Evolutionary conservation across 495 filamentous ascomycete species (phyloP).

Genomic region (Aspergillus homomorphus): DNA sequence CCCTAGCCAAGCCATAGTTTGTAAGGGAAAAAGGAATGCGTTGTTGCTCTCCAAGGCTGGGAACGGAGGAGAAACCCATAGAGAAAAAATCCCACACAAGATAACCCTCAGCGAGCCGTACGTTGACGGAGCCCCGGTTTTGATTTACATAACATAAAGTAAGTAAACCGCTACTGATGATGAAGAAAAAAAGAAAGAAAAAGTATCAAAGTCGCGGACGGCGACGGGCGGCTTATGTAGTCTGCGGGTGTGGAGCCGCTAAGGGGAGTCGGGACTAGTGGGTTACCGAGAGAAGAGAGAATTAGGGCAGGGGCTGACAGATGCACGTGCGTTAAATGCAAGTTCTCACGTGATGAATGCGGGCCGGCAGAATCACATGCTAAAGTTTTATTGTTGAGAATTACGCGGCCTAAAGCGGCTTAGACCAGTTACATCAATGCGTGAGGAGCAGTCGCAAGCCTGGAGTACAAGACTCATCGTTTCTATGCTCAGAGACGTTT

Average conservation of each 20-base stretch:
- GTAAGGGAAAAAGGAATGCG: constrained; percentile 46
- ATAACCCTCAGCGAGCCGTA: constrained; percentile 52
- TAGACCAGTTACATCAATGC: not conserved
- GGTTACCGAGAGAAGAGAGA: constrained; percentile 6
- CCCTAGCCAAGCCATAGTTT: constrained; percentile 49
- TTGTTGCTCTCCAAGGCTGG: constrained; percentile 43
- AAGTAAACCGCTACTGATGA: constrained; percentile 56
- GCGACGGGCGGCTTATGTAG: constrained; percentile 26
- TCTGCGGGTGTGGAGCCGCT: constrained; percentile 18
- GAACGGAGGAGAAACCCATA: constrained; percentile 51
- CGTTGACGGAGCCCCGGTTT: constrained; percentile 41
- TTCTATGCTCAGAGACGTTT: too few species aligned
- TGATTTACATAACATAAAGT: constrained; percentile 38
- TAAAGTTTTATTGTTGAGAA: not conserved
- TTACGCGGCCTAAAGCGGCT: not conserved
- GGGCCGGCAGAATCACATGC: constrained; percentile 2
- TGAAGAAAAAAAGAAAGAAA: constrained; percentile 41
- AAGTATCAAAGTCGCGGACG: constrained; percentile 16
- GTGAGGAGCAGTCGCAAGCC: too few species aligned
- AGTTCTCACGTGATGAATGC: constrained; percentile 7
- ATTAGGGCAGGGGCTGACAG: constrained; percentile 8
- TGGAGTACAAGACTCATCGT: too few species aligned
- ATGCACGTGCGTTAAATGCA: too few species aligned
- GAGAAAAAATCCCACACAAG: constrained; percentile 33
- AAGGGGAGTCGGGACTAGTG: constrained; percentile 26